A percentile compares a stretch with the other conserved stretches of the same genome.
Conservation (phyloP, 371 early-diverging fungal genomes). For the Mortierella sp. region DNA sequence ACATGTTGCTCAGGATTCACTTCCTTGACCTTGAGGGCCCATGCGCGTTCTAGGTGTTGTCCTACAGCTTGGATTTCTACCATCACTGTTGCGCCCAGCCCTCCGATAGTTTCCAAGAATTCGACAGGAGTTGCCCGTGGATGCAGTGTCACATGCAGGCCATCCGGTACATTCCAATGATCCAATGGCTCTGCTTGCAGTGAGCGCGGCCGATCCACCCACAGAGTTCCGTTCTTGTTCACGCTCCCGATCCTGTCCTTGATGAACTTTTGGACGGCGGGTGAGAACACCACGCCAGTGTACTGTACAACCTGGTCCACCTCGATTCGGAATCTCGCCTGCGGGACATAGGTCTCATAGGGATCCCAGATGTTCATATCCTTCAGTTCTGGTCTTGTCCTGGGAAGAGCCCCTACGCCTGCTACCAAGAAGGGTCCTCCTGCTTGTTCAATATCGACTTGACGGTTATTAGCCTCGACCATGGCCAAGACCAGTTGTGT, state of each 20-base stretch:
- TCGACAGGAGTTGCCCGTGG: constrained; percentile 19
- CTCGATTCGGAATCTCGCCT: constrained; percentile 26
- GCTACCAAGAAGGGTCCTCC: constrained; percentile 41
- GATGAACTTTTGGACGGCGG: constrained; percentile 22
- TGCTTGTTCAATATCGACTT: constrained; percentile 27
- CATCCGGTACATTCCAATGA: constrained; percentile 46
- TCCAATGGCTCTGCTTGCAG: constrained; percentile 11
- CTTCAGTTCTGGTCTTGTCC: constrained; percentile 34
- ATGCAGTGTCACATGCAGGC: constrained; percentile 42
- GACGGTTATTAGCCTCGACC: constrained; percentile 40
- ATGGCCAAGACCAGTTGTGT: constrained; percentile 34
- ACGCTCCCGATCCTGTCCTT: constrained; percentile 1
- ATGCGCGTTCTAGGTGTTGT: constrained; percentile 26
- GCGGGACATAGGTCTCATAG: constrained; percentile 42
- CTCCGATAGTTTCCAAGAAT: constrained; percentile 19
- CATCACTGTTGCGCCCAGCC: constrained; percentile 36
- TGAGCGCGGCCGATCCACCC: constrained; percentile 19
- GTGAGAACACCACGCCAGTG: constrained; percentile 47
- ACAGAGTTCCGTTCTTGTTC: background rate
- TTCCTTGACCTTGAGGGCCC: constrained; percentile 48
- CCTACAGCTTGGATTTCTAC: constrained; percentile 41
- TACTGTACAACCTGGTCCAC: constrained; percentile 30
- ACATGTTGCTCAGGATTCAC: constrained; percentile 1
- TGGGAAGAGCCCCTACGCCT: constrained; percentile 28
- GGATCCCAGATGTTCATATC: constrained; percentile 43